phyloP scores from a whole-genome alignment of 2,329 filamentous ascomycete genomes.

The Colletotrichum simmondsii region DNA sequence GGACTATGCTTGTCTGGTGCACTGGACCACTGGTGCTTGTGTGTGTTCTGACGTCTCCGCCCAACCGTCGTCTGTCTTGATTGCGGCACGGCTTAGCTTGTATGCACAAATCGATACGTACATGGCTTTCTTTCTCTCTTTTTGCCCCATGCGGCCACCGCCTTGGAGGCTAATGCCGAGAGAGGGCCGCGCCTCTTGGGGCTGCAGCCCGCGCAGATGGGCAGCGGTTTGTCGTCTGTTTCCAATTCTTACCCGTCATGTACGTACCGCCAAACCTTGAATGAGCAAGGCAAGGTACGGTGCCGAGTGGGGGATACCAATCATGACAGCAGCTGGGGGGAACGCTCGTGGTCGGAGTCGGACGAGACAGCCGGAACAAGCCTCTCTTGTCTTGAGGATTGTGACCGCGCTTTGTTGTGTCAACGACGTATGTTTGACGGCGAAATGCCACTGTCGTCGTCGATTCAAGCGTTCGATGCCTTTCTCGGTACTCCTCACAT shows the following conservation, averaged over 20 bases:
- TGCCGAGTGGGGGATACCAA: slow-evolving; percentile 28
- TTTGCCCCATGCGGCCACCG: slow-evolving; percentile 30
- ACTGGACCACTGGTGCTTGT: slow-evolving; percentile 7
- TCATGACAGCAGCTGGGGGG: slow-evolving; percentile 20
- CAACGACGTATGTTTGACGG: neutral
- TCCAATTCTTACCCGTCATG: slow-evolving; percentile 32
- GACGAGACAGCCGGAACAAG: neutral
- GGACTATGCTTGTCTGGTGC: slow-evolving; percentile 4
- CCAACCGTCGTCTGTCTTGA: slow-evolving; percentile 22
- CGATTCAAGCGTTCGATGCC: slow-evolving; percentile 1
- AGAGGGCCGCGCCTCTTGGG: slow-evolving; percentile 34
- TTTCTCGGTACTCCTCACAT: slow-evolving; percentile 1
- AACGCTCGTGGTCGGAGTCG: neutral
- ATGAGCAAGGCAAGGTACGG: slow-evolving; percentile 30
- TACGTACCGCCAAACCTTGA: slow-evolving; percentile 30
- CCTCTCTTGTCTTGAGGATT: neutral
- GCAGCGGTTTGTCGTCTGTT: slow-evolving; percentile 33
- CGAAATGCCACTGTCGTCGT: slow-evolving; percentile 5
- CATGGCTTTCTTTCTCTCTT: slow-evolving; percentile 4
- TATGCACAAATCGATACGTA: slow-evolving; percentile 30
- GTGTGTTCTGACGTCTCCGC: slow-evolving; percentile 27
- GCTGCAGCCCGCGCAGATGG: slow-evolving; percentile 32
- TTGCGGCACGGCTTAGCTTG: slow-evolving; percentile 22
- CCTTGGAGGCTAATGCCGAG: slow-evolving; percentile 34
- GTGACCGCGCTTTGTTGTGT: neutral